Evolutionary conservation across 441 rosid species (phyloP).

Genomic region (Melastoma candidum): DNA sequence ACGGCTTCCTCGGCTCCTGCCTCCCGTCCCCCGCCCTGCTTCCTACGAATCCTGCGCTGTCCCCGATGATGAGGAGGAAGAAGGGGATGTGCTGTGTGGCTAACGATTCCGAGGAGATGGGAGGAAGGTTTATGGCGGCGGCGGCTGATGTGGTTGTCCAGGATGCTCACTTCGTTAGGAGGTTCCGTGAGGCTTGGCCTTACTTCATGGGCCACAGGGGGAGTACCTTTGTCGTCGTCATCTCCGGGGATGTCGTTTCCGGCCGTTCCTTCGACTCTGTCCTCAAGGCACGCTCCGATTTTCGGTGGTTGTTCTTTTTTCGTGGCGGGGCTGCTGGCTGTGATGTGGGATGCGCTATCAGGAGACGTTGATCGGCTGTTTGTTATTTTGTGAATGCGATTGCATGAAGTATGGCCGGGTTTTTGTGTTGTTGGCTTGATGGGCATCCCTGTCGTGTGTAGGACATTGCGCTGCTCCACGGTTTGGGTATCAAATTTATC

Average conservation of each 20-base stretch:
- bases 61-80: no score
- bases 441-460: constrained; percentile 19
- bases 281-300: constrained; percentile 40
- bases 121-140: constrained; percentile 10
- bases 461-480: constrained; percentile 97
- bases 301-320: no score
- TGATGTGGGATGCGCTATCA: no score
- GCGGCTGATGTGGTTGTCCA: constrained; percentile 20
- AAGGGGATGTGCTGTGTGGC: constrained; percentile 22
- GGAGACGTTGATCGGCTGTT: no score
- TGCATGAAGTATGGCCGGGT: neutral
- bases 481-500: constrained; percentile 74
- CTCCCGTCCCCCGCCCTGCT: no score
- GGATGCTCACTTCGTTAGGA: constrained; percentile 63
- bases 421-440: neutral
- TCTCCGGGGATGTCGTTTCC: constrained; percentile 63
- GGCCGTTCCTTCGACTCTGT: constrained; percentile 58
- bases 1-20: no score
- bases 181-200: constrained; percentile 97
- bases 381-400: neutral
- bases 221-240: constrained; percentile 60
- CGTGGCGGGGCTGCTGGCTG: neutral
- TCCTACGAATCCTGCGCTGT: no score
- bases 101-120: constrained; percentile 23
- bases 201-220: constrained; percentile 80